phyloP scores from a whole-genome alignment of 306 rosid genomes.

The Chamaecrista fasciculata region DNA sequence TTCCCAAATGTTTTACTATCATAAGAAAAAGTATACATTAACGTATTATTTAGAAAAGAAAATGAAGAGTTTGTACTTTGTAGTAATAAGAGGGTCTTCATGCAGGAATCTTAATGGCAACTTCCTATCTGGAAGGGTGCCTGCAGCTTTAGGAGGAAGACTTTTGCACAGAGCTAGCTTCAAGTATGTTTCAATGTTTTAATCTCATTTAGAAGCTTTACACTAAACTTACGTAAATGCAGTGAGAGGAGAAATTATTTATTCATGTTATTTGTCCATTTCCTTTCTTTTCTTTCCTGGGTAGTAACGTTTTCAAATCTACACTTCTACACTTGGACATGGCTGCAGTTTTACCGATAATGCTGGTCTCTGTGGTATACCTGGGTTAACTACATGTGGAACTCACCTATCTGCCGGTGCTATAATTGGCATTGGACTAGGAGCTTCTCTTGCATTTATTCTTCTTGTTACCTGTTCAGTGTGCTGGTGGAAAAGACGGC shows the following conservation, averaged over 20 bases:
- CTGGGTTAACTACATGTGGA: conserved; percentile 80
- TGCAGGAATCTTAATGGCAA: conserved; percentile 91
- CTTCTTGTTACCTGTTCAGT: conserved; percentile 57
- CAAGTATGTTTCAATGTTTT: conserved; percentile 61
- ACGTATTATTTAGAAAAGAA: background rate
- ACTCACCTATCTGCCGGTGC: conserved; percentile 68
- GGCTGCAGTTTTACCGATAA: conserved; percentile 91
- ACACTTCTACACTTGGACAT: conserved; percentile 16
- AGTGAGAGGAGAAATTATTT: conserved; percentile 1
- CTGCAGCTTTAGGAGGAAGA: conserved; percentile 78
- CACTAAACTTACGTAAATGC: conserved; percentile 12
- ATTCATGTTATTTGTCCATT: conserved; percentile 17
- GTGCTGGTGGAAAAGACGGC: conserved; percentile 91
- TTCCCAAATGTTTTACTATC: conserved; percentile 18
- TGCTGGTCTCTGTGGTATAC: conserved; percentile 85
- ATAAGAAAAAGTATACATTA: background rate
- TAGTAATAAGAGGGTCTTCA: conserved; percentile 27
- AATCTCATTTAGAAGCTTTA: conserved; percentile 9
- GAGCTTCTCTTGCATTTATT: conserved; percentile 45
- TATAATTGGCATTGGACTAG: conserved; percentile 75
- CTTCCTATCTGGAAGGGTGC: conserved; percentile 77
- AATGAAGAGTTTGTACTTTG: conserved; percentile 13
- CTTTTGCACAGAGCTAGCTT: conserved; percentile 96
- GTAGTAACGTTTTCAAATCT: conserved; percentile 21
- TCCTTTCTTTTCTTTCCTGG: background rate